Percentiles rank a stretch among this genome's conserved stretches.
These are phyloP conservation scores for Coccomyxa sp. DNA, from an alignment of 139 green algal species.

Conservation along the genomic window DNA sequence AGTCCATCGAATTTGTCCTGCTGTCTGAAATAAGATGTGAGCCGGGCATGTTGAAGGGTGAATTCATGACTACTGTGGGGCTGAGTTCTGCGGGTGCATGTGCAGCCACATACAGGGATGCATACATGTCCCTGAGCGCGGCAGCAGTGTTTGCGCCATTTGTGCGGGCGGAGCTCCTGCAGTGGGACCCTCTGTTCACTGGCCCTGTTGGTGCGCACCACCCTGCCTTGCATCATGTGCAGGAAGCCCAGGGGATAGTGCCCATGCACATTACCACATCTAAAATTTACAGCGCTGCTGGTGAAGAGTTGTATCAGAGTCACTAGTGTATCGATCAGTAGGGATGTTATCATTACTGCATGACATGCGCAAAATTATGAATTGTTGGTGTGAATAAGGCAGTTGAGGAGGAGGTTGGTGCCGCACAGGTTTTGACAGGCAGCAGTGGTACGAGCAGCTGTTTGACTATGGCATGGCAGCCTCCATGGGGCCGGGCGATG, in stretches of 20 bases:
- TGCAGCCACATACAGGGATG: conserved; percentile 61
- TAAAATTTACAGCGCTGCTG: background rate
- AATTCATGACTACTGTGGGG: background rate
- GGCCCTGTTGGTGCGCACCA: background rate
- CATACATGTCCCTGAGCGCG: conserved; percentile 74
- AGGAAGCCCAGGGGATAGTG: background rate
- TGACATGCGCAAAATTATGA: background rate
- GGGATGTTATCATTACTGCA: background rate
- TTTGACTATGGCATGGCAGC: conserved; percentile 75
- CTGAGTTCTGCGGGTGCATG: background rate
- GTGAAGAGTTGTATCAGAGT: background rate
- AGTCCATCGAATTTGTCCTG: too few relatives aligned
- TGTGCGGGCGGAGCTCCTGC: conserved; percentile 86
- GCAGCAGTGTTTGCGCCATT: conserved; percentile 90
- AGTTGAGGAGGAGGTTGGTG: background rate
- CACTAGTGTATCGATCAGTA: too few relatives aligned
- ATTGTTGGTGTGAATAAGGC: background rate
- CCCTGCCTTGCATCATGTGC: background rate
- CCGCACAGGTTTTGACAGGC: conserved; percentile 53
- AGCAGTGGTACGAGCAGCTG: conserved; percentile 70
- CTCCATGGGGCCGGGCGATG: background rate
- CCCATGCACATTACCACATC: background rate
- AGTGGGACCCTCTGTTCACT: conserved; percentile 80
- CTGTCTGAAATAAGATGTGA: background rate
- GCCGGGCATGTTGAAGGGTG: too few relatives aligned